Evolutionary conservation across 805 yeast species (phyloP).

Genomic region (Grigorovia yakushimaensis): DNA sequence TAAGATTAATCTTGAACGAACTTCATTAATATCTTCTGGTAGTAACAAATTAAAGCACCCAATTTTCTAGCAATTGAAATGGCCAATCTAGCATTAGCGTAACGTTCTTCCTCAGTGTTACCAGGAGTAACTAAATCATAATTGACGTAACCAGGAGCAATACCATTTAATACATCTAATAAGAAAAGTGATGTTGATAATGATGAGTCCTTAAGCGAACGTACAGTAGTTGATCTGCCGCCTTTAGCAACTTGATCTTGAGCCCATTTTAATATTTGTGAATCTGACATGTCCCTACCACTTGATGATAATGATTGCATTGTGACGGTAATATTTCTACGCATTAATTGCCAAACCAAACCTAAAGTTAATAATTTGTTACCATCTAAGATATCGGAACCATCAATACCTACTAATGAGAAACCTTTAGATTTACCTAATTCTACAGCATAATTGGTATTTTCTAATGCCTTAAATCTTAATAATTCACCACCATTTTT

Average conservation of each 20-base stretch:
- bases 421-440: slow-evolving; percentile 87
- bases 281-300: slow-evolving; percentile 70
- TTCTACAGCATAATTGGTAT: slow-evolving; percentile 97
- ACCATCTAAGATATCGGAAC: slow-evolving; percentile 94
- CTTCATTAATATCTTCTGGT: slow-evolving; percentile 99
- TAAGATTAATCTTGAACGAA: slow-evolving; percentile 83
- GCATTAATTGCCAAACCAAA: slow-evolving; percentile 97
- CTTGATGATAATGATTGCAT: slow-evolving; percentile 59
- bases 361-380: slow-evolving; percentile 81
- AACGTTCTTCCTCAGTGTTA: slow-evolving; percentile 69
- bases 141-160: slow-evolving; percentile 96
- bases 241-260: slow-evolving; percentile 77
- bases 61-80: slow-evolving; percentile 96
- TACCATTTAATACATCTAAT: slow-evolving; percentile 81
- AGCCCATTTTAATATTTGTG: slow-evolving; percentile 91
- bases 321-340: slow-evolving; percentile 85
- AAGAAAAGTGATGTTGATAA: slow-evolving; percentile 72
- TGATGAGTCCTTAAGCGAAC: slow-evolving; percentile 79
- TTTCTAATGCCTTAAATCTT: slow-evolving; percentile 91
- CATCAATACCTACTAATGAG: slow-evolving; percentile 95
- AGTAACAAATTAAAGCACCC: slow-evolving; percentile 96
- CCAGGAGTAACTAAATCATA: slow-evolving; percentile 84
- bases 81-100: slow-evolving; percentile 93
- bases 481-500: slow-evolving; percentile 62
- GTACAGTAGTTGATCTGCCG: slow-evolving; percentile 60